These are phyloP conservation scores for Schizonepeta tenuifolia DNA, from an alignment of 257 asterid species.

Conservation along the genomic window DNA sequence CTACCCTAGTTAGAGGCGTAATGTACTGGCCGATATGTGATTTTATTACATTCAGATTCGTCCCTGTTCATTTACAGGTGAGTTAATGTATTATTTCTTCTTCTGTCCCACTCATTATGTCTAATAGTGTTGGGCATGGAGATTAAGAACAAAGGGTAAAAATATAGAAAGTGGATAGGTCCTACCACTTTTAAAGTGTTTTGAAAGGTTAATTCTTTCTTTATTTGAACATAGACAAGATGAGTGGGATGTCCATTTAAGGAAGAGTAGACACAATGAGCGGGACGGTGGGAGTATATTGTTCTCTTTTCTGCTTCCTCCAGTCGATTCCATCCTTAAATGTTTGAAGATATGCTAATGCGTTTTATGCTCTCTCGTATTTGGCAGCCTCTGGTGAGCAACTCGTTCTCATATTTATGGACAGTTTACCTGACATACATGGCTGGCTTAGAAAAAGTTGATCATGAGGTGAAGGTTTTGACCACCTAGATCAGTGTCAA, in stretches of 20 bases:
- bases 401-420: conserved; percentile 82
- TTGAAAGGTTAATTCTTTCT: too few relatives aligned
- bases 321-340: background rate
- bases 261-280: too few relatives aligned
- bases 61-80: conserved; percentile 89
- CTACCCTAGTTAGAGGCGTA: conserved; percentile 64
- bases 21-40: conserved; percentile 98
- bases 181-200: too few relatives aligned
- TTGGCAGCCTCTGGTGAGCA: conserved; percentile 84
- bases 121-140: too few relatives aligned
- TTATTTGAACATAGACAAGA: too few relatives aligned
- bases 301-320: background rate
- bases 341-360: conserved; percentile 1
- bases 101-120: too few relatives aligned
- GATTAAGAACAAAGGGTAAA: too few relatives aligned
- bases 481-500: background rate
- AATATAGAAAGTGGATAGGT: too few relatives aligned
- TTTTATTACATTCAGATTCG: conserved; percentile 79
- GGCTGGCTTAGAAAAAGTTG: conserved; percentile 72
- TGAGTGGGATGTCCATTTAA: too few relatives aligned
- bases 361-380: conserved; percentile 18
- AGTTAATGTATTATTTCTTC: too few relatives aligned
- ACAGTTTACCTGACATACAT: conserved; percentile 78
- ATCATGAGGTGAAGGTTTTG: conserved; percentile 24
- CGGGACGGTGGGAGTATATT: too few relatives aligned